These are phyloP conservation scores for Talaromyces pinophilus DNA, from an alignment of 2,329 filamentous ascomycete species.

Conservation along the genomic window DNA sequence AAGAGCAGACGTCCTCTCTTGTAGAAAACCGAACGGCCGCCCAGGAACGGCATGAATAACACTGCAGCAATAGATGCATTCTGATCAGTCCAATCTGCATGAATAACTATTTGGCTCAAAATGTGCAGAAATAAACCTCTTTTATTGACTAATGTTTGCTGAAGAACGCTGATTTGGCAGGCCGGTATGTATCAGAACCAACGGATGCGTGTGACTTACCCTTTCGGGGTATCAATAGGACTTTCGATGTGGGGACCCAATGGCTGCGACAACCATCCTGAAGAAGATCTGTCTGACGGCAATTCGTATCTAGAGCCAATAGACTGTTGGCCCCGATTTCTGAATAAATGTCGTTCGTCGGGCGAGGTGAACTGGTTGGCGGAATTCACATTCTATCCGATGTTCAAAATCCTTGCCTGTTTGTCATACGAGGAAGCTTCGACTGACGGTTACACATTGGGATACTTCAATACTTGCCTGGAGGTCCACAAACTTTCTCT, in stretches of 20 bases:
- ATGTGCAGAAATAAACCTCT: neutral
- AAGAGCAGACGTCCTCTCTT: neutral
- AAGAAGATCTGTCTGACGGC: slow-evolving; percentile 15
- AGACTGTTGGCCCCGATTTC: neutral
- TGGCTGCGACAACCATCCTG: neutral
- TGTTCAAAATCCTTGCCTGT: neutral
- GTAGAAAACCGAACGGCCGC: neutral
- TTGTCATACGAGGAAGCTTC: slow-evolving; percentile 1
- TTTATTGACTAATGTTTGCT: neutral
- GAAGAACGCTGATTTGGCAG: neutral
- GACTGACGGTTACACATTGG: neutral
- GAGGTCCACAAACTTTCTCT: neutral
- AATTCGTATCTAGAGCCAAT: neutral
- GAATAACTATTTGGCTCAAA: neutral
- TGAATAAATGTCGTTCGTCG: neutral
- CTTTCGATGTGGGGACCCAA: slow-evolving; percentile 5
- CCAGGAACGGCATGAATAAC: neutral
- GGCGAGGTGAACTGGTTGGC: too few species aligned
- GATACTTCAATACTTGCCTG: too few species aligned
- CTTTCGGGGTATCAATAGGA: slow-evolving; percentile 20
- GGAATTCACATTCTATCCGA: neutral
- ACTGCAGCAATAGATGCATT: neutral
- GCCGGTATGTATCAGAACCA: slow-evolving; percentile 1
- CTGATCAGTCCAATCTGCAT: slow-evolving; percentile 16
- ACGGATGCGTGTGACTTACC: slow-evolving; percentile 1